Evolutionary conservation across 805 yeast species (phyloP), one percentile per base, ranked within the genome.

Genomic region (Schizosaccharomyces octosporus): DNA sequence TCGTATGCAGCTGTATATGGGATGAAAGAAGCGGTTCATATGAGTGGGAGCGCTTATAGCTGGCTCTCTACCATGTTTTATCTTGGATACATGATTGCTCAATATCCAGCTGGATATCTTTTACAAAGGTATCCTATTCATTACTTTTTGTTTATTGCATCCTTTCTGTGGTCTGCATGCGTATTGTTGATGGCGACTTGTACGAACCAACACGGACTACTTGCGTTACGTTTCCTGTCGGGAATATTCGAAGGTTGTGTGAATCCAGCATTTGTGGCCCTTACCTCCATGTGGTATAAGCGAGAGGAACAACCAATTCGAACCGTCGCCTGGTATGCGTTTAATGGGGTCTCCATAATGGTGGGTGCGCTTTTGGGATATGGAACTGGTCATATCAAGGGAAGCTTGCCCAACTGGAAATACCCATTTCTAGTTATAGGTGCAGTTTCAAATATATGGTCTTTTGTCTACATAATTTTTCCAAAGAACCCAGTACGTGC

Each of bases 211-310:
- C 74, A 75, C 4, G 71, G 75, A 5, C 71, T 79, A 19, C 71
- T 76, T 72, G 70, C 74, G 5, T 69, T 75, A 0, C 67, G 82
- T 60, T 67, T 73, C 15, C 66, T 79, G 15, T 68, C 78, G 3
- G 82, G 82, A 11, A 66, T 74, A 27, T 73, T 77, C 61, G 82
- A 79, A 65, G 65, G 75, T 2, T 74, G 80, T 1, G 74, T 80
- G 60, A 79, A 48, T 51, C 81, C 82, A 0, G 81, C 82, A 0
- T 74, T 80, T 59, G 75, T 80, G 62, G 72, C 81, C 32, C 74
- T 82, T 55, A 78, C 82, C 48, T 78, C 83, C 32, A 80, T 80
- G 83, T 82, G 80, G 71, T 82, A 80, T 70, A 76, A 77, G 7
- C 64, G 69, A 17, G 62, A 62, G 6, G 70, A 70, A 61, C 80